A percentile compares a stretch with the other conserved stretches of the same genome.
Conservation (phyloP, 441 rosid genomes). For the Biscutella laevigata region DNA sequence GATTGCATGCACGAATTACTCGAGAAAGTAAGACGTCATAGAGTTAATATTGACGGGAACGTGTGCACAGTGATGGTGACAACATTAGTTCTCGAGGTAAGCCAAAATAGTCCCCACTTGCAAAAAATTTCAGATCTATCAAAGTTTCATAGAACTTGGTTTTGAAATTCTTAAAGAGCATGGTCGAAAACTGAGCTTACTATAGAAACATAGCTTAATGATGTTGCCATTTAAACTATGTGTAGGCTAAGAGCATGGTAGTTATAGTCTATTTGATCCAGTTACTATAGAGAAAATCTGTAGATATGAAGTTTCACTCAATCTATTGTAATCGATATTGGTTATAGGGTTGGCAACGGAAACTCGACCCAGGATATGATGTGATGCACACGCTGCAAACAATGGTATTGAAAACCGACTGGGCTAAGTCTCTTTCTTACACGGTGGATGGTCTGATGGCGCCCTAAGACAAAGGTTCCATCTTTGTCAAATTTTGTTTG, state of each 20-base stretch:
- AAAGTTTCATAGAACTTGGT: background rate
- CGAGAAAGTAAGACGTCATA: constrained; percentile 90
- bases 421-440: constrained; percentile 96
- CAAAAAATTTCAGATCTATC: background rate
- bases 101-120: background rate
- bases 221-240: background rate
- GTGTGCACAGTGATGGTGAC: constrained; percentile 97
- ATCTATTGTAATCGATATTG: background rate
- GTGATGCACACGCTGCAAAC: constrained; percentile 94
- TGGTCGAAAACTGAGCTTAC: background rate
- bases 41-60: constrained; percentile 85
- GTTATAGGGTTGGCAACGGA: constrained; percentile 94
- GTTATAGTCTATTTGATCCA: constrained; percentile 6
- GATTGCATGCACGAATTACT: constrained; percentile 96
- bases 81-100: constrained; percentile 96
- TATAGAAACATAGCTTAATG: background rate
- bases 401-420: constrained; percentile 75
- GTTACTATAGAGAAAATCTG: background rate
- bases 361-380: constrained; percentile 86
- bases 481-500: constrained; percentile 20
- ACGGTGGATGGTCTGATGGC: constrained; percentile 98
- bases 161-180: constrained; percentile 1
- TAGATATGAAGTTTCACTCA: background rate
- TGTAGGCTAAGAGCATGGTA: constrained; percentile 8
- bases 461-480: constrained; percentile 37